Evolutionary conservation across 345 rosid species (phyloP), one percentile per base, ranked within the genome.

Genomic region (Arabidopsis arenosa): DNA sequence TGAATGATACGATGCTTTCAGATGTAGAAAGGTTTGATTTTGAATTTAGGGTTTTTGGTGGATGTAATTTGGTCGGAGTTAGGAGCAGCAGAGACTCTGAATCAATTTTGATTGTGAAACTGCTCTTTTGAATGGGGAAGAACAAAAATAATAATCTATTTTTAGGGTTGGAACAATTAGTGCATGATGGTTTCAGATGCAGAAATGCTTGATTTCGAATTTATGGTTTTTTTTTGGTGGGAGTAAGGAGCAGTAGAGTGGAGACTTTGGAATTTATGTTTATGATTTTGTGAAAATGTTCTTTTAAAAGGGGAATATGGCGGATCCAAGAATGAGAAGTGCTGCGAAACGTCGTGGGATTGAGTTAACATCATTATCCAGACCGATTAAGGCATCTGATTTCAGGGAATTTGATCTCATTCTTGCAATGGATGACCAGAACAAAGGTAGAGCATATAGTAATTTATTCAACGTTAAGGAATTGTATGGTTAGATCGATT

Each of bases 281-380:
- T 7, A 17, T 44, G 21, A 3, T 1, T 2, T 3, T 15, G 53
- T 48, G 26, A 48, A 48, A 15, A 5, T 48, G 53, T 35, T 15
- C 0, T 2, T 49, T 15, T 12, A 65, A 30, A 75, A 89, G 98
- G 98, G 98, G 9, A 86, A 92, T 80, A 79, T 81, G 76, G 86
- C 98, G 0, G 98, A 92, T 80, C 86, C 96, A 62, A 90, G 99
- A 84, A 95, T 95, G 97, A 89, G 89, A 58, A 87, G 87, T 23
- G 92, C 96, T 28, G 84, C 97, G 0, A 90, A 90, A 76, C 86
- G 83, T 75, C 93, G 97, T 14, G 91, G 91, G 51, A 80, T 95
- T 75, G 96, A 89, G 81, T 89, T 95, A 76, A 92, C 97, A 57
- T 95, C 99, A 26, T 68, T 85, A 58, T 95, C 99, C 1, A 95